A percentile compares a stretch with the other conserved stretches of the same genome.
phyloP scores from a whole-genome alignment of 1,284 basidiomycete species.

The Heterobasidion occidentale region DNA sequence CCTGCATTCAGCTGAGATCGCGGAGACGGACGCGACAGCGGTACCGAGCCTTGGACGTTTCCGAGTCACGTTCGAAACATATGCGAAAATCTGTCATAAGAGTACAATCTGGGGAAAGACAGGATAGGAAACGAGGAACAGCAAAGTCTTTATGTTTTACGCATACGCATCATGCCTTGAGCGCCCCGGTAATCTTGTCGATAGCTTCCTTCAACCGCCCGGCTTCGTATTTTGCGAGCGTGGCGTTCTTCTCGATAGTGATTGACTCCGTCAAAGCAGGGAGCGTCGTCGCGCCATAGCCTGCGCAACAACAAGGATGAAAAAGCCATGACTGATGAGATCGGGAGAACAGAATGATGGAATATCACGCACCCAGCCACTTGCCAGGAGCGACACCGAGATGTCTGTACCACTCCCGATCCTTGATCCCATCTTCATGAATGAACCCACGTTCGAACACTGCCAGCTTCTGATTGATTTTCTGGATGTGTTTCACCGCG shows the following conservation, averaged over 20 bases:
- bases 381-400: conserved; percentile 86
- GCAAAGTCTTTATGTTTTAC: neutral
- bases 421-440: conserved; percentile 68
- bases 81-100: too few species aligned
- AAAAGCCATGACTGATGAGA: neutral
- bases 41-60: too few species aligned
- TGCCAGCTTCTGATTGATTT: conserved; percentile 65
- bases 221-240: conserved; percentile 59
- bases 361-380: conserved; percentile 60
- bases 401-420: conserved; percentile 82
- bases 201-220: conserved; percentile 52
- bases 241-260: conserved; percentile 57
- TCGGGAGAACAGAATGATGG: neutral
- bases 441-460: conserved; percentile 85
- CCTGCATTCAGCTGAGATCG: too few species aligned
- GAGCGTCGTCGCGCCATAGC: conserved; percentile 83
- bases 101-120: neutral
- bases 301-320: conserved; percentile 24
- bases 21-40: too few species aligned
- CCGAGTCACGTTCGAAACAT: too few species aligned
- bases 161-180: conserved; percentile 6
- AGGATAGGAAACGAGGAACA: neutral
- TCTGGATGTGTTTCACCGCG: conserved; percentile 54
- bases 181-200: conserved; percentile 14
- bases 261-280: conserved; percentile 81